phyloP scores from a whole-genome alignment of 345 rosid genomes.

The Heritiera littoralis region DNA sequence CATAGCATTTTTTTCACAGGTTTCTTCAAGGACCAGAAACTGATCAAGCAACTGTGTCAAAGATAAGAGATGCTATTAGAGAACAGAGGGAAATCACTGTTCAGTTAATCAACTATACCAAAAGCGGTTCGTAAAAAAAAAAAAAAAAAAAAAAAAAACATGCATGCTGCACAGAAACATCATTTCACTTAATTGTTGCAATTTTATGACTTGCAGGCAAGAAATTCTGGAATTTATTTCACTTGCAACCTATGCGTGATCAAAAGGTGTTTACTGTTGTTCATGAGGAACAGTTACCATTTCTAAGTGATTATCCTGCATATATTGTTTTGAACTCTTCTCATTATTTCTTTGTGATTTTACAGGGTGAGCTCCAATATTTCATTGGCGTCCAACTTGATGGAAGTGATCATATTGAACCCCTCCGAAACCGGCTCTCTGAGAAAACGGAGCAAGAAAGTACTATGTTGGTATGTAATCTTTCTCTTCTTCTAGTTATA shows the following conservation, averaged over 20 bases:
- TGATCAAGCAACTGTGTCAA: slow-evolving; percentile 76
- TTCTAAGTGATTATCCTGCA: background rate
- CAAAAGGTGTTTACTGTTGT: slow-evolving; percentile 55
- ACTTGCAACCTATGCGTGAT: slow-evolving; percentile 98
- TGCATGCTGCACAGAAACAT: background rate
- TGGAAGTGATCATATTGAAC: slow-evolving; percentile 94
- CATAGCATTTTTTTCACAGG: slow-evolving; percentile 38
- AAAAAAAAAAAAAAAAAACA: background rate
- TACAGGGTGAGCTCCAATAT: slow-evolving; percentile 95
- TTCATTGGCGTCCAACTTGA: slow-evolving; percentile 98
- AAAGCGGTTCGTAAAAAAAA: slow-evolving; percentile 54
- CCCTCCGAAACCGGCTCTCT: slow-evolving; percentile 75
- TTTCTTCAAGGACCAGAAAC: slow-evolving; percentile 99
- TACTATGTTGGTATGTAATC: slow-evolving; percentile 59
- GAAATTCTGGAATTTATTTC: slow-evolving; percentile 97
- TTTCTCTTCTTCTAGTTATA: slow-evolving; percentile 10
- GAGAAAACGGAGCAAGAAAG: slow-evolving; percentile 68
- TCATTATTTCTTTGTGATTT: slow-evolving; percentile 19
- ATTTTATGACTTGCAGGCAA: slow-evolving; percentile 60
- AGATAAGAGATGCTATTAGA: slow-evolving; percentile 86
- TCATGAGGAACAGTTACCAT: slow-evolving; percentile 4
- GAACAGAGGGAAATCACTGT: slow-evolving; percentile 90
- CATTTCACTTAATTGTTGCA: slow-evolving; percentile 6
- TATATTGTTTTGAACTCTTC: background rate
- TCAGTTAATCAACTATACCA: slow-evolving; percentile 94